Evolutionary conservation across 768 basidiomycete species (phyloP).

Genomic region (Boletus rubropictus): DNA sequence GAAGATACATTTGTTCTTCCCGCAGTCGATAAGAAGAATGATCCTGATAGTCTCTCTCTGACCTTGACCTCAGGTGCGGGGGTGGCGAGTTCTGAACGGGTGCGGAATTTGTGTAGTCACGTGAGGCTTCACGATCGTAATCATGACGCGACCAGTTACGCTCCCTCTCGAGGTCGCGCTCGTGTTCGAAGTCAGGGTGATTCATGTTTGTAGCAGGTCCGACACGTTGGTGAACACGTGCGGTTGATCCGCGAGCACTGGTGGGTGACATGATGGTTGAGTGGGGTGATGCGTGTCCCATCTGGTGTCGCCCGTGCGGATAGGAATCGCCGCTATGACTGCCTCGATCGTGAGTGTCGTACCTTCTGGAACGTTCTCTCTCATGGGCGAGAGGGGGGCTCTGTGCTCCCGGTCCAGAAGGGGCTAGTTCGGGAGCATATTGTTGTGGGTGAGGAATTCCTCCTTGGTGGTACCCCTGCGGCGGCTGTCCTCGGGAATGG

Average conservation of each 20-base stretch:
- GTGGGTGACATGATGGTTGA: conserved; percentile 33
- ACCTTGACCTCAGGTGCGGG: conserved; percentile 35
- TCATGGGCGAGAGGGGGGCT: conserved; percentile 46
- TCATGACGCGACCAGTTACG: conserved; percentile 35
- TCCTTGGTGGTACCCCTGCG: conserved; percentile 31
- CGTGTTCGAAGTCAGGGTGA: conserved; percentile 31
- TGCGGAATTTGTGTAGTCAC: conserved; percentile 28
- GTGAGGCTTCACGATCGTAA: conserved; percentile 33
- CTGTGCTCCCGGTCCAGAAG: conserved; percentile 42
- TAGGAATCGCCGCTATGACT: conserved; percentile 32
- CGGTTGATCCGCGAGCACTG: conserved; percentile 30
- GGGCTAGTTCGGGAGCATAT: conserved; percentile 41
- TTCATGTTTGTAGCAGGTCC: conserved; percentile 57
- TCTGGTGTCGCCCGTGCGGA: conserved; percentile 29
- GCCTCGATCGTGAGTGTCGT: conserved; percentile 41
- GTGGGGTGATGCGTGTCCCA: conserved; percentile 30
- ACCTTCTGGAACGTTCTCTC: conserved; percentile 42
- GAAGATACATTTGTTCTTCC: conserved; percentile 26
- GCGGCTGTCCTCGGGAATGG: conserved; percentile 42
- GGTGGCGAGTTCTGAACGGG: conserved; percentile 39
- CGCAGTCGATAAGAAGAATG: conserved; percentile 28
- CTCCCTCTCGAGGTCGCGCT: conserved; percentile 48
- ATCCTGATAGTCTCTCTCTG: conserved; percentile 29
- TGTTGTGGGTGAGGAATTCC: conserved; percentile 40
- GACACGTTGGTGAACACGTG: conserved; percentile 57